A percentile compares a stretch with the other conserved stretches of the same genome.
Conservation (phyloP, 2,329 filamentous ascomycete genomes). For the Arthrobotrys iridis region DNA sequence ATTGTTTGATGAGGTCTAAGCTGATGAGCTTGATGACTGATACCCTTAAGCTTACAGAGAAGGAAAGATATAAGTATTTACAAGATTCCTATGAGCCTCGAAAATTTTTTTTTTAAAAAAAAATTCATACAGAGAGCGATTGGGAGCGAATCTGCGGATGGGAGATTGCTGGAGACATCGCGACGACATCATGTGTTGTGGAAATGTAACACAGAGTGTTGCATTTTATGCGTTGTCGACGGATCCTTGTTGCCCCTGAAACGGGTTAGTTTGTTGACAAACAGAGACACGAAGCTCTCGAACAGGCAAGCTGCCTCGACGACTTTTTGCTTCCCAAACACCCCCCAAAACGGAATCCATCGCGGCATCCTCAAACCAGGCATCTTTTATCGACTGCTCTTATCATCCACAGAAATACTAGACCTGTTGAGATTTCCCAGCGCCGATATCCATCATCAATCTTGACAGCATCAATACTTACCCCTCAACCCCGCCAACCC, state of each 20-base stretch:
- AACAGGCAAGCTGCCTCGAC: conserved; percentile 25
- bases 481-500: conserved; percentile 21
- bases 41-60: too few species aligned
- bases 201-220: neutral
- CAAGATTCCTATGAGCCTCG: too few species aligned
- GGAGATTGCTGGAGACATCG: too few species aligned
- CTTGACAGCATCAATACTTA: neutral
- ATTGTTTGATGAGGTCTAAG: too few species aligned
- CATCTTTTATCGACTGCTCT: neutral
- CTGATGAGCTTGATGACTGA: too few species aligned
- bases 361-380: neutral
- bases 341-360: neutral
- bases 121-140: too few species aligned
- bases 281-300: conserved; percentile 14
- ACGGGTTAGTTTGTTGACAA: conserved; percentile 51
- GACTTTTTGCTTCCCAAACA: neutral
- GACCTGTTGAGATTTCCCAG: neutral
- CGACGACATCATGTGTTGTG: neutral
- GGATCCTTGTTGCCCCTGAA: conserved; percentile 47
- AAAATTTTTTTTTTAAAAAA: too few species aligned
- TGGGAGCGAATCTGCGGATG: too few species aligned
- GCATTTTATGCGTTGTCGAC: conserved; percentile 25
- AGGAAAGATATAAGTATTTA: too few species aligned
- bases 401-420: neutral
- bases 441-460: neutral